Evolutionary conservation across 371 early-diverging fungal genomes (phyloP).

Genomic region (Blakeslea trispora): DNA sequence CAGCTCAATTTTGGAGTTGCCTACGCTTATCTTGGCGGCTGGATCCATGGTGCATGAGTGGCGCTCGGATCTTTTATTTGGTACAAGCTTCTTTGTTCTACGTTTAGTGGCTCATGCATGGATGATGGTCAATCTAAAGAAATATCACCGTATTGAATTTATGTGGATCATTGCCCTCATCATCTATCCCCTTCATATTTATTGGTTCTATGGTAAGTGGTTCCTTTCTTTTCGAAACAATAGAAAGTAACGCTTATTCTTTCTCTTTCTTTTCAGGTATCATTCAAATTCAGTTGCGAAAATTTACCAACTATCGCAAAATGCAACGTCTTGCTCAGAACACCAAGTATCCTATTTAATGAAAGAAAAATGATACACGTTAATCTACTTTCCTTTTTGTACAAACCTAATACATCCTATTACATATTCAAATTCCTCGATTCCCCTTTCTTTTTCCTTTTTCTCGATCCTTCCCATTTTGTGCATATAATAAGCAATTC

Average conservation of each 20-base stretch:
- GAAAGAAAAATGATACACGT: too few relatives aligned
- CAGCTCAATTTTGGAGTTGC: slow-evolving; percentile 33
- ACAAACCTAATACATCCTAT: too few relatives aligned
- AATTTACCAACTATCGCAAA: neutral
- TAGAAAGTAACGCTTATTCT: neutral
- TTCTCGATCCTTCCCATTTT: neutral
- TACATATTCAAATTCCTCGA: too few relatives aligned
- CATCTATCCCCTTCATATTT: slow-evolving; percentile 35
- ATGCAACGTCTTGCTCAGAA: neutral
- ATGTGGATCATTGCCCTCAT: slow-evolving; percentile 30
- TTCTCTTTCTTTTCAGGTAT: neutral
- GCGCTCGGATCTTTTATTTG: slow-evolving; percentile 35
- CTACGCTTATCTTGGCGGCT: slow-evolving; percentile 32
- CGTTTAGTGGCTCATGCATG: slow-evolving; percentile 36
- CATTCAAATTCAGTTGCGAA: slow-evolving; percentile 1
- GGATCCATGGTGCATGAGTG: slow-evolving; percentile 23
- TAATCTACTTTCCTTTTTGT: too few relatives aligned
- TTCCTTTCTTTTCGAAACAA: neutral
- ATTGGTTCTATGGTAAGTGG: slow-evolving; percentile 42
- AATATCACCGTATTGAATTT: slow-evolving; percentile 24
- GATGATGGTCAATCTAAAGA: slow-evolving; percentile 31
- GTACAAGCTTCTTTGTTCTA: slow-evolving; percentile 30
- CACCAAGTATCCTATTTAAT: neutral
- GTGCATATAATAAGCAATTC: neutral
- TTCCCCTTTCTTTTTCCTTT: too few relatives aligned